Evolutionary conservation across 1,139 yeast species (phyloP).

Genomic region (Sugiyamaella grinbergsii): DNA sequence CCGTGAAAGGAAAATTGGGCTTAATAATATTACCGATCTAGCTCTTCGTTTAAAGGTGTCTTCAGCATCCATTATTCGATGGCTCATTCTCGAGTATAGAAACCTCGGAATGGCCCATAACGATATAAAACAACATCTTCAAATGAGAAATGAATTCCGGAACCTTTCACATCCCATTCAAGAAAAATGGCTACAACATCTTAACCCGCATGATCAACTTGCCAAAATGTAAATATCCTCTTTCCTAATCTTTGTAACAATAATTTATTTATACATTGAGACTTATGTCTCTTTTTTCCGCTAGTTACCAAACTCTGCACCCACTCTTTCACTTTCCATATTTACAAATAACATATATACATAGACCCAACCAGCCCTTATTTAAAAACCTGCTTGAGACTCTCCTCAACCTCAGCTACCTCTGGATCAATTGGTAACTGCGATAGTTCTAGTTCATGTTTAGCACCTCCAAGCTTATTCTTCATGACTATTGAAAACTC

Average conservation of each 20-base stretch:
- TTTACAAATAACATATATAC: background rate
- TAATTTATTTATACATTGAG: no score
- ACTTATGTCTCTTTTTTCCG: no score
- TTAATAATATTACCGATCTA: conserved; percentile 11
- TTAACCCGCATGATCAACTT: conserved; percentile 5
- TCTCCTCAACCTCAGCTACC: conserved; percentile 55
- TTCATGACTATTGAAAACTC: conserved; percentile 78
- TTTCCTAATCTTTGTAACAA: background rate
- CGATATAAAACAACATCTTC: conserved; percentile 16
- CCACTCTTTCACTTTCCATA: no score
- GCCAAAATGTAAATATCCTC: conserved; percentile 14
- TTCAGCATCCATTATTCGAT: conserved; percentile 7
- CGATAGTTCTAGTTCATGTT: conserved; percentile 47
- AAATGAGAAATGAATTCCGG: conserved; percentile 11
- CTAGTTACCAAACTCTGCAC: no score
- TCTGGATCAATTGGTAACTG: conserved; percentile 68
- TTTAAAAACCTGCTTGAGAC: conserved; percentile 40
- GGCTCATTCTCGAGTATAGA: conserved; percentile 17
- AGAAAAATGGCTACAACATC: conserved; percentile 6
- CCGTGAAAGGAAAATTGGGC: conserved; percentile 16
- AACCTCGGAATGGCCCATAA: conserved; percentile 15
- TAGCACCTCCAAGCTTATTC: conserved; percentile 64
- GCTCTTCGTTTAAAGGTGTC: background rate
- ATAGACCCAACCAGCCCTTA: no score
- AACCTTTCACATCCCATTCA: conserved; percentile 6